Evolutionary conservation across 352 stramenopile species (phyloP), one percentile per base, ranked within the genome.

Genomic region (Phytopythium montanum): DNA sequence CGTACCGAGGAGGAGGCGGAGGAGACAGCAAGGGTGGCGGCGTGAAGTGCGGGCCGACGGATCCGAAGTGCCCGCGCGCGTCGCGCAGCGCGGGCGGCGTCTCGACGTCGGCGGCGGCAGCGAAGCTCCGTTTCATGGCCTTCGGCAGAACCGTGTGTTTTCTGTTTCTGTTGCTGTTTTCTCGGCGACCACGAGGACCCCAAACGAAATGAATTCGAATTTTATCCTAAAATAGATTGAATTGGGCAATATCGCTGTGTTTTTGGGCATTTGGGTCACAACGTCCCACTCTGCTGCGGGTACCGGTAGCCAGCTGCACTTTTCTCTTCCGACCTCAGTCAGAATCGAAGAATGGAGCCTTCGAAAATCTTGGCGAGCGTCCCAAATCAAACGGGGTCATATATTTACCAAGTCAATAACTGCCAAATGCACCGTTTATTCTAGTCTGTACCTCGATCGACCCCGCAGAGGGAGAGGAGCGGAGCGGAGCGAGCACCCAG

Each of bases 31-130:
- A 19, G 23, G 34, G 34, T 12, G 52, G 52, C 36, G 28, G 53
- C 25, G 53, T 10, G 36, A 48, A 42, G 31, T 59, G 53, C 34
- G 34, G 38, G 16, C 53, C 53, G 39, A 33, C 39, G 14, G 53
- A 42, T 55, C 29, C 25, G 18, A 59, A 59, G 53, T 59, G 53
- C 25, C 16, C 23, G 23, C 38, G 53, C 34, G 58, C 23, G 42
- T 25, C n/a, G 18, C 45, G 48, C 33, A 26, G 13, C 36, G 28
- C 21, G 21, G 45, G 45, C 12, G 51, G 14, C 51, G 29, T 29
- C 28, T 38, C 48, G 39, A 44, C 7, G 52, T 42, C 12, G 18
- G 36, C 21, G 6, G 21, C 31, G 21, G 49, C 29, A 19, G 12
- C 28, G 49, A 23, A 39, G 21, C 49, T 28, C 29, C 49, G 49